These are phyloP conservation scores for Mrakia gelida DNA, from an alignment of 768 basidiomycete species.

Conservation along the genomic window DNA sequence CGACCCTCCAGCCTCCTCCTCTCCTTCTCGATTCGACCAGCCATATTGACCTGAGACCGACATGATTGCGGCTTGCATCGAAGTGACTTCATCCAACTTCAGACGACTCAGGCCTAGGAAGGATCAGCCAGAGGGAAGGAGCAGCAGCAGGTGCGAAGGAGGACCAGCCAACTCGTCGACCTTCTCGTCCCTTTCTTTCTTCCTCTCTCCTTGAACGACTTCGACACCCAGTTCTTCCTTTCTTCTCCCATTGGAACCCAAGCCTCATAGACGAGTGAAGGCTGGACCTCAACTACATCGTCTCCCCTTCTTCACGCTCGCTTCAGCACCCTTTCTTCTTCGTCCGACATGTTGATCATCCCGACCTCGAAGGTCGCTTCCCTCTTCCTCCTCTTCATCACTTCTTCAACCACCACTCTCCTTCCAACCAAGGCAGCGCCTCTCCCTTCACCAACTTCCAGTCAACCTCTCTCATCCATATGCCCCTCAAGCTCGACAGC, in stretches of 20 bases:
- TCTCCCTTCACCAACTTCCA: background rate
- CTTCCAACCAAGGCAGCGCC: background rate
- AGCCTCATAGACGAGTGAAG: no score
- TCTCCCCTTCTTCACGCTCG: background rate
- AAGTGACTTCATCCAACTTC: no score
- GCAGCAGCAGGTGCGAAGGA: no score
- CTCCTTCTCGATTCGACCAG: no score
- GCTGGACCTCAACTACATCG: no score
- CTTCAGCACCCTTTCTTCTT: background rate
- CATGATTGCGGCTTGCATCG: no score
- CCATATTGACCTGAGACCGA: no score
- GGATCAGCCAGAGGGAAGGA: no score
- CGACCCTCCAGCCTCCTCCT: no score
- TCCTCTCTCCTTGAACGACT: background rate
- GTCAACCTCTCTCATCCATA: background rate
- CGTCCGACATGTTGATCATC: no score
- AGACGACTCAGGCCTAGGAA: no score
- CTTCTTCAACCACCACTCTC: background rate
- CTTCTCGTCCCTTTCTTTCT: background rate
- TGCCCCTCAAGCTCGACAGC: background rate
- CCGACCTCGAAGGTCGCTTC: background rate
- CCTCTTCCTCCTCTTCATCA: background rate
- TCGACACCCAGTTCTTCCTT: background rate
- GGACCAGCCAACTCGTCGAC: background rate
- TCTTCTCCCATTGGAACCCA: no score